phyloP scores from a whole-genome alignment of 1,284 basidiomycete genomes.

The Amylostereum chailletii region DNA sequence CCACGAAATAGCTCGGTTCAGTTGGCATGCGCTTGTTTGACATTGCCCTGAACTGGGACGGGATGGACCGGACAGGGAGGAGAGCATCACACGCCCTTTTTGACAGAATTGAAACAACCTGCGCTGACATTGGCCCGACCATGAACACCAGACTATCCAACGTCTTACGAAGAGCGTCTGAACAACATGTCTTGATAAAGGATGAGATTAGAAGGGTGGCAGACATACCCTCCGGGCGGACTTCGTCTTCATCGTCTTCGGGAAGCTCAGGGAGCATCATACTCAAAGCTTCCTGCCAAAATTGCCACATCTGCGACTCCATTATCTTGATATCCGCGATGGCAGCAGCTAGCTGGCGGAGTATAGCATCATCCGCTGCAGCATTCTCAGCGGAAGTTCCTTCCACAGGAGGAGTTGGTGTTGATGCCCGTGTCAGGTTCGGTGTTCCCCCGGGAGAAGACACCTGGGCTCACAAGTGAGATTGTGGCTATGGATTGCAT shows the following conservation, averaged over 20 bases:
- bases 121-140: slow-evolving; percentile 46
- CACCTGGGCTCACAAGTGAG: slow-evolving; percentile 1
- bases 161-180: slow-evolving; percentile 51
- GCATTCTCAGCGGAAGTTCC: slow-evolving; percentile 40
- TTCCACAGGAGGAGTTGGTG: slow-evolving; percentile 41
- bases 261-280: slow-evolving; percentile 41
- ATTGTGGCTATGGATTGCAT: background rate
- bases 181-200: background rate
- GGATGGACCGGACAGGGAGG: slow-evolving; percentile 80
- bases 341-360: slow-evolving; percentile 54
- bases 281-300: slow-evolving; percentile 65
- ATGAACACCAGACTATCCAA: slow-evolving; percentile 40
- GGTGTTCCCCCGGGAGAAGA: slow-evolving; percentile 14
- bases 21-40: slow-evolving; percentile 61
- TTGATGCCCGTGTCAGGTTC: slow-evolving; percentile 35
- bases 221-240: slow-evolving; percentile 42
- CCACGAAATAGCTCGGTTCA: slow-evolving; percentile 81
- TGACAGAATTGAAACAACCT: slow-evolving; percentile 67
- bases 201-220: background rate
- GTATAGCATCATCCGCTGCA: slow-evolving; percentile 48
- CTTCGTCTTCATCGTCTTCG: slow-evolving; percentile 27
- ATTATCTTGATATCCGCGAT: slow-evolving; percentile 60
- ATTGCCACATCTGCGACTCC: slow-evolving; percentile 34
- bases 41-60: slow-evolving; percentile 80
- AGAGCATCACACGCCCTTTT: slow-evolving; percentile 80